Base-by-base conservation (phyloP, 2,329 filamentous ascomycete species). In the Cercospora nicotianae region DNA sequence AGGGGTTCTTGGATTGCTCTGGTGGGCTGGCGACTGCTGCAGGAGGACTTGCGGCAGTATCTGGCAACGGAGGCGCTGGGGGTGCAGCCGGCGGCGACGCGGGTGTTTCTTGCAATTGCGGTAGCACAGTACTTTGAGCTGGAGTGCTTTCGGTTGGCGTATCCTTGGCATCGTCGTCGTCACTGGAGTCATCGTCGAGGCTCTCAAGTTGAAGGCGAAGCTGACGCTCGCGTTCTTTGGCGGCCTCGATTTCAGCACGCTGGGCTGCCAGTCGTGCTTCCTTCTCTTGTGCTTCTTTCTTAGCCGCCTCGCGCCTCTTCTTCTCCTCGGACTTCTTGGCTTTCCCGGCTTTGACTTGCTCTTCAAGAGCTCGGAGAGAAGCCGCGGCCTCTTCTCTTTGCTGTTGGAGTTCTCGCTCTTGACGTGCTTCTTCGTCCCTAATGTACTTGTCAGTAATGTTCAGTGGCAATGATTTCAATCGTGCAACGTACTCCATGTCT, bases 271-370 rank as follows among this genome's bases (percentile, higher is more conserved):
- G 84, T 78, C 91, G 90, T 63, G 89, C 85, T 79, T 98, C 94
- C 78, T 96, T 94, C 75, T 97, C 92, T 79, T 93, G 94, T 7
- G 93, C 88, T 73, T 95, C 92, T 60, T 91, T 91, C 76, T 91
- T 85, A 9, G 93, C 93, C 23, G 93, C 94, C 82, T 97, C 94
- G 83, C 93, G 95, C 74, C 87, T 90, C 70, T 90, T 92, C 84
- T 96, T 97, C 82, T 97, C 95, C 79, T 99, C 95, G 73, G 96
- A 91, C 81, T 97, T 98, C 84, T 93, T 94, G 63, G 98, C 82
- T 83, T 98, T 99, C 75, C 94, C 93, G 77, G 94, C 92, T 70
- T 90, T 90, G 63, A 98, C 93, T 80, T 97, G 93, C 78, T 98
- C 93, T 80, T 99, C 94, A 8, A 99, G 87, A 16, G 93, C 93